Evolutionary conservation across 78 protist genomes (phyloP).

Genomic region (Dictyostelium discoideum): DNA sequence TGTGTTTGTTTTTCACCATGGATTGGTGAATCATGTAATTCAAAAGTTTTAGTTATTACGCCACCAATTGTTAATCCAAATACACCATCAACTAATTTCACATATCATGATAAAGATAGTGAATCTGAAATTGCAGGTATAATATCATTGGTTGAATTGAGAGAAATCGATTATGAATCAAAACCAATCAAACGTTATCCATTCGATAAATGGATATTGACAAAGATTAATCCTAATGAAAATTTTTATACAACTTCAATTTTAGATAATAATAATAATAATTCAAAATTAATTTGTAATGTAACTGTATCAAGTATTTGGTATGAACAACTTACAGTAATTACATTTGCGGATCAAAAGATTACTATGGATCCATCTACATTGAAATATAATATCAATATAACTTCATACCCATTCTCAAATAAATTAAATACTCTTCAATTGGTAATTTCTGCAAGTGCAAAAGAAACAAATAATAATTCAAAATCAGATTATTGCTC

Average conservation of each 20-base stretch:
- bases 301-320: background rate
- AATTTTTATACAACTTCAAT: background rate
- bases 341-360: background rate
- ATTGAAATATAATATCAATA: slow-evolving; percentile 26
- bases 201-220: slow-evolving; percentile 3
- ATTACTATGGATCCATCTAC: slow-evolving; percentile 11
- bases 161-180: background rate
- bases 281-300: background rate
- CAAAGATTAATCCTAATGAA: background rate
- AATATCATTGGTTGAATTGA: background rate
- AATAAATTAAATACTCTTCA: slow-evolving; percentile 13
- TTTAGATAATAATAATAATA: background rate
- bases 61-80: background rate
- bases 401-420: slow-evolving; percentile 4
- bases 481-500: background rate
- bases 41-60: background rate
- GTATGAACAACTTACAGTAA: background rate
- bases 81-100: background rate
- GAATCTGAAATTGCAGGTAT: background rate
- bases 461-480: no score
- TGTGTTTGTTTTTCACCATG: slow-evolving; percentile 12
- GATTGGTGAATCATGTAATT: background rate
- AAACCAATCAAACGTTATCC: background rate
- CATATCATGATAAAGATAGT: background rate
- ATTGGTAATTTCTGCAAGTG: slow-evolving; percentile 20